Conservation (phyloP, 352 stramenopile genomes). For the Phytophthora fragariae region DNA sequence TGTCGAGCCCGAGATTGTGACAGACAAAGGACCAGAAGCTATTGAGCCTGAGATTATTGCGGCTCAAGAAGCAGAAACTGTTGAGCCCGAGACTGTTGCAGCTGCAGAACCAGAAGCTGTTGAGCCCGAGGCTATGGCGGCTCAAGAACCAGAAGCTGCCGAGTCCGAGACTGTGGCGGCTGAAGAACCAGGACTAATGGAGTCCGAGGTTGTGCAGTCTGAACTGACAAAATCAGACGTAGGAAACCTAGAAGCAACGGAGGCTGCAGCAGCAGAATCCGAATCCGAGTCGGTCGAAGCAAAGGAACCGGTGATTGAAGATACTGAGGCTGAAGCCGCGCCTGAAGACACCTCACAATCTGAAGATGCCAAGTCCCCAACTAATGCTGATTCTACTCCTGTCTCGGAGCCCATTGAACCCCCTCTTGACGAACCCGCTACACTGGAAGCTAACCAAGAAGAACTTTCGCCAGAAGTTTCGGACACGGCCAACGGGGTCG, state of each 20-base stretch:
- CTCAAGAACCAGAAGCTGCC: background rate
- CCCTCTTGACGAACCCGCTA: background rate
- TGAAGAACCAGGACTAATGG: background rate
- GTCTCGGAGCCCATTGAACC: background rate
- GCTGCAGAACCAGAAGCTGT: background rate
- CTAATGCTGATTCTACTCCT: background rate
- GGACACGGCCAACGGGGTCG: background rate
- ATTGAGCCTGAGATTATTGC: background rate
- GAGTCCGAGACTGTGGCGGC: background rate
- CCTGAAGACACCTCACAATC: background rate
- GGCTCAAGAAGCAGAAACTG: background rate
- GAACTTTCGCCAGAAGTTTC: background rate
- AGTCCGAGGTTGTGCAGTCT: background rate
- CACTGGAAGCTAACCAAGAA: constrained; percentile 7
- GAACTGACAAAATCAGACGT: background rate
- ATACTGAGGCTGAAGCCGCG: background rate
- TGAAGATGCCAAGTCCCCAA: background rate
- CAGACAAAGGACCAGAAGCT: background rate
- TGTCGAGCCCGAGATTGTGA: background rate
- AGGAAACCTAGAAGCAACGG: background rate
- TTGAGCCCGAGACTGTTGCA: background rate
- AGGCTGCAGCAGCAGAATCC: background rate
- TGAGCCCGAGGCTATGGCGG: background rate
- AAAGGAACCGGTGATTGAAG: background rate
- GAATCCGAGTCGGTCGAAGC: background rate